These are phyloP conservation scores for Trypanosoma conorhini DNA, from an alignment of 208 protist genomes.

Conservation along the genomic window DNA sequence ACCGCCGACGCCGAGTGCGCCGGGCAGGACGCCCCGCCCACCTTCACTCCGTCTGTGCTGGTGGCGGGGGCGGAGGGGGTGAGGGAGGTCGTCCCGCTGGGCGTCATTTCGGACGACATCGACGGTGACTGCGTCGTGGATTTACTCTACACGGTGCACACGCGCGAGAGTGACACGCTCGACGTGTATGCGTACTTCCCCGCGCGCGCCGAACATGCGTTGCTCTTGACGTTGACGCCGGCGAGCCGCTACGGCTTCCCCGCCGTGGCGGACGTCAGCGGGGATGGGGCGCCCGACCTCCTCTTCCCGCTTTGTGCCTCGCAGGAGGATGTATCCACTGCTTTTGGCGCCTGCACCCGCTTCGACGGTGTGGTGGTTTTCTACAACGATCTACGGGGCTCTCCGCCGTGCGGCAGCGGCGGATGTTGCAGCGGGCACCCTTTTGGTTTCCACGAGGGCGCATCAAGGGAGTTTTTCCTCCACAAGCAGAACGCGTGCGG, in stretches of 20 bases:
- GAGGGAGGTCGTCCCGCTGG: conserved; percentile 38
- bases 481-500: conserved; percentile 7
- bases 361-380: conserved; percentile 21
- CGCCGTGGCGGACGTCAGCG: conserved; percentile 44
- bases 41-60: conserved; percentile 10
- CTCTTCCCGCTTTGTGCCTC: conserved; percentile 37
- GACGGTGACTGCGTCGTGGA: conserved; percentile 68
- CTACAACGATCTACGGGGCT: conserved; percentile 16
- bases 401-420: conserved; percentile 2
- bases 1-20: background rate
- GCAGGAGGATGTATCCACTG: background rate
- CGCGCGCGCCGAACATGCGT: background rate
- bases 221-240: conserved; percentile 16
- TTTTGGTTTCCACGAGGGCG: conserved; percentile 19
- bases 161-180: conserved; percentile 16
- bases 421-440: conserved; percentile 22
- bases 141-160: conserved; percentile 53
- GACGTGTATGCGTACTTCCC: conserved; percentile 36
- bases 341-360: conserved; percentile 16
- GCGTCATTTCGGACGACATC: conserved; percentile 46
- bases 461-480: conserved; percentile 16
- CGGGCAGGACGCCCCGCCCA: conserved; percentile 2
- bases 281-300: conserved; percentile 58
- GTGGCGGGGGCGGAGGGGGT: conserved; percentile 8
- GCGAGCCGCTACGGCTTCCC: conserved; percentile 38